Percentiles rank a stretch among this genome's conserved stretches.
Evolutionary conservation across 2,329 filamentous ascomycete species (phyloP).

Genomic region (Fusarium chuoi): DNA sequence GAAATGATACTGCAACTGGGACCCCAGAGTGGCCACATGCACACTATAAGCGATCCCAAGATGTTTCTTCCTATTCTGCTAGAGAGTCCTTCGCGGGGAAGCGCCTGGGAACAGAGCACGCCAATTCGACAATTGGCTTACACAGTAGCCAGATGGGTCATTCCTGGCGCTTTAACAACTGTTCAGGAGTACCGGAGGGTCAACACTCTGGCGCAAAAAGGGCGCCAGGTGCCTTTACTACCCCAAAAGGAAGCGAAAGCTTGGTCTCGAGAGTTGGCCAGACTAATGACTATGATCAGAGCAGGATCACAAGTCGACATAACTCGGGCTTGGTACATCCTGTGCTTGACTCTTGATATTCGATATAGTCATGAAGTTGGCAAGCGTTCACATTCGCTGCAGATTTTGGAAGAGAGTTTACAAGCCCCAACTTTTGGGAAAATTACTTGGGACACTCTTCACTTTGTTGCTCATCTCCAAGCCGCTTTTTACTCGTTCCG

Average conservation of each 20-base stretch:
- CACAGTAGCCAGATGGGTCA: conserved; percentile 53
- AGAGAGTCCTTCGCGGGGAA: conserved; percentile 64
- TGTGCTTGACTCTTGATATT: conserved; percentile 46
- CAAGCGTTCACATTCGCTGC: conserved; percentile 42
- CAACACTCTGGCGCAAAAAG: conserved; percentile 44
- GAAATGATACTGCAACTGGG: conserved; percentile 51
- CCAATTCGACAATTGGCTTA: conserved; percentile 65
- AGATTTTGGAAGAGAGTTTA: conserved; percentile 33
- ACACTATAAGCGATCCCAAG: conserved; percentile 43
- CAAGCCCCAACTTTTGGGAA: background rate
- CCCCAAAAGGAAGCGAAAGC: conserved; percentile 3
- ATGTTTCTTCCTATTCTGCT: conserved; percentile 75
- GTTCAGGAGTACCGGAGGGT: conserved; percentile 54
- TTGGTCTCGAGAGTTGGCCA: conserved; percentile 32
- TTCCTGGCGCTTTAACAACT: conserved; percentile 19
- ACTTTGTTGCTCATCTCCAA: conserved; percentile 70
- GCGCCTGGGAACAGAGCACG: conserved; percentile 66
- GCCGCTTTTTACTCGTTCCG: conserved; percentile 70
- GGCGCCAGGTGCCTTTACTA: conserved; percentile 39
- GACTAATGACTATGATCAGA: conserved; percentile 27
- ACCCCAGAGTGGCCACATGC: background rate
- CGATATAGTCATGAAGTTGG: conserved; percentile 43
- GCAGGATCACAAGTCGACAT: background rate
- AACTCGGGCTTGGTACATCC: conserved; percentile 39
- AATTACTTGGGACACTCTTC: conserved; percentile 66